Percentiles rank a stretch among this genome's conserved stretches.
Evolutionary conservation across 2,329 filamentous ascomycete genomes (phyloP).

Genomic region (Colletotrichum musicola): DNA sequence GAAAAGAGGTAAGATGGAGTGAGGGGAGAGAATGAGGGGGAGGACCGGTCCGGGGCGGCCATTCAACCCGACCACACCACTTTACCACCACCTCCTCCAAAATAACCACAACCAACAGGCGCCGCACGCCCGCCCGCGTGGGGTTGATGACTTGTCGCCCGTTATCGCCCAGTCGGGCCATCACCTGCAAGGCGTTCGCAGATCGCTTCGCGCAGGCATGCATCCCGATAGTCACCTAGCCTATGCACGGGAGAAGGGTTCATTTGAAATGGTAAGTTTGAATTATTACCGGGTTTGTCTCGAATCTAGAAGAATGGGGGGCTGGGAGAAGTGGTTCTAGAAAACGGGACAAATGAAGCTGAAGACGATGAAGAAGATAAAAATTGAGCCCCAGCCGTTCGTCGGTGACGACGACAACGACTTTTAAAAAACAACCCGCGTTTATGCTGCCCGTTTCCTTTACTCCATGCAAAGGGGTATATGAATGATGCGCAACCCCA

Average conservation of each 20-base stretch:
- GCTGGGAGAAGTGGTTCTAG: conserved; percentile 11
- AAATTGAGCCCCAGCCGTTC: not conserved
- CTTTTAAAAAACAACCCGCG: conserved; percentile 5
- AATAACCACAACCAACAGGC: not conserved
- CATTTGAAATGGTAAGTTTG: conserved; percentile 12
- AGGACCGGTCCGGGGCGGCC: conserved; percentile 11
- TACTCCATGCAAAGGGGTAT: conserved; percentile 39
- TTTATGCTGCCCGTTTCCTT: conserved; percentile 33
- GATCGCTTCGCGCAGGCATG: not conserved
- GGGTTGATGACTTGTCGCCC: conserved; percentile 11
- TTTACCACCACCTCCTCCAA: not conserved
- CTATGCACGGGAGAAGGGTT: not conserved
- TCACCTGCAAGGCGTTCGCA: not conserved
- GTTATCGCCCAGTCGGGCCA: not conserved
- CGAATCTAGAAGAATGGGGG: conserved; percentile 11
- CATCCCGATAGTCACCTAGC: not conserved
- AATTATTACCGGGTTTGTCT: conserved; percentile 22
- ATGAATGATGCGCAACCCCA: conserved; percentile 28
- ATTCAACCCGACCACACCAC: conserved; percentile 24
- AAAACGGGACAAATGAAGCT: conserved; percentile 15
- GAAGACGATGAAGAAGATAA: not conserved
- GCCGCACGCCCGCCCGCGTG: not conserved
- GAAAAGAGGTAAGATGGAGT: not conserved
- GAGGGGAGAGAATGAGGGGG: not conserved
- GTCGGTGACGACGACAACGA: not conserved